Evolutionary conservation across 2,329 filamentous ascomycete genomes (phyloP).

Genomic region (Fragosphaeria purpurea): DNA sequence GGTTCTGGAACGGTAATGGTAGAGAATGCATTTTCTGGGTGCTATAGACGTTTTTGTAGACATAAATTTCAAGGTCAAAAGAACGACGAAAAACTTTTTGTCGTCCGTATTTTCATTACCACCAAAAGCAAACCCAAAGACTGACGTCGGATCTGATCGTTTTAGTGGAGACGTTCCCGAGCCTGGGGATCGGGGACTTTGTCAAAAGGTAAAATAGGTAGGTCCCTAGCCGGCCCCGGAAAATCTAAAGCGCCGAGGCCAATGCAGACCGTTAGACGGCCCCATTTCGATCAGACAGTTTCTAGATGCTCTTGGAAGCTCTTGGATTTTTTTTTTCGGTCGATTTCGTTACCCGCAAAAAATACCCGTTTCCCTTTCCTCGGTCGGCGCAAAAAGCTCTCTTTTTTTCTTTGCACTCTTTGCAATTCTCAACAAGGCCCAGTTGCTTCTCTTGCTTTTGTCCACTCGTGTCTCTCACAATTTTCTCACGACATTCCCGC

Average conservation of each 20-base stretch:
- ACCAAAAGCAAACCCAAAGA: too few species aligned
- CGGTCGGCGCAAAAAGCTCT: constrained; percentile 5
- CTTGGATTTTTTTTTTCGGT: constrained; percentile 12
- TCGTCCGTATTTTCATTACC: too few species aligned
- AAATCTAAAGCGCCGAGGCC: constrained; percentile 14
- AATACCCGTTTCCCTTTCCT: constrained; percentile 3
- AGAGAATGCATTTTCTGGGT: too few species aligned
- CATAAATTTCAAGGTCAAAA: too few species aligned
- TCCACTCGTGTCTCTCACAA: not conserved
- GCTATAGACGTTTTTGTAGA: not conserved
- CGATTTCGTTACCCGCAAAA: constrained; percentile 10
- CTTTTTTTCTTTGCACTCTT: not conserved
- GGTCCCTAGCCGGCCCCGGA: constrained; percentile 10
- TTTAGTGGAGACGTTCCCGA: too few species aligned
- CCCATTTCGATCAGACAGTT: constrained; percentile 10
- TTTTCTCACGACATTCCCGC: not conserved
- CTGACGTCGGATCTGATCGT: too few species aligned
- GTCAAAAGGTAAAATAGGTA: too few species aligned
- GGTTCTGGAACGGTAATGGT: not conserved
- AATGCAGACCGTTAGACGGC: constrained; percentile 13
- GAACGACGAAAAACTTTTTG: too few species aligned
- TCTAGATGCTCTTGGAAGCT: constrained; percentile 27
- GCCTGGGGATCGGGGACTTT: too few species aligned
- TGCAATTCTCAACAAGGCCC: not conserved
- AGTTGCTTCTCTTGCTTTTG: not conserved